Percentiles rank a stretch among this genome's conserved stretches.
Conservation (phyloP, 1,284 basidiomycete species). For the Erythrobasidium hasegawianum region DNA sequence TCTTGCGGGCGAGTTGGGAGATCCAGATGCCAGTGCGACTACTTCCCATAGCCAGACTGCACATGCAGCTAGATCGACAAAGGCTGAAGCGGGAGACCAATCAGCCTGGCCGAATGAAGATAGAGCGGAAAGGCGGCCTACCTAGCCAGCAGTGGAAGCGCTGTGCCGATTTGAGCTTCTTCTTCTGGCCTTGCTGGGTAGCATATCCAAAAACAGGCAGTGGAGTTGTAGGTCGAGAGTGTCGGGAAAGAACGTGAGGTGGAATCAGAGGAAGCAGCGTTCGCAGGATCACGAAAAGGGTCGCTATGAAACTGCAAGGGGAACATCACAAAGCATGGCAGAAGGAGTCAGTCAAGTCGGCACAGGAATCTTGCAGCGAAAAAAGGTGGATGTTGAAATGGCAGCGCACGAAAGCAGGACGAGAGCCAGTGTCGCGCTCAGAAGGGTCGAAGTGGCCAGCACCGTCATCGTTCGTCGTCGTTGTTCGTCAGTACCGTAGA, state of each 20-base stretch:
- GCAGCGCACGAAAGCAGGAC: conserved; percentile 27
- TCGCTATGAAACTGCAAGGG: conserved; percentile 27
- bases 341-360: too few relatives aligned
- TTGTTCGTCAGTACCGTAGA: background rate
- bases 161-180: conserved; percentile 27
- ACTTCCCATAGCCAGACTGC: conserved; percentile 35
- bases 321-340: background rate
- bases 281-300: conserved; percentile 33
- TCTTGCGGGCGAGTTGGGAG: conserved; percentile 19
- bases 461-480: background rate
- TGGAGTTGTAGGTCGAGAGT: conserved; percentile 18
- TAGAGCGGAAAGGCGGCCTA: background rate
- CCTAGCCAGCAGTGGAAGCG: conserved; percentile 34
- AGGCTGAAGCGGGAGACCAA: background rate
- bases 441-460: conserved; percentile 21
- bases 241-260: conserved; percentile 24
- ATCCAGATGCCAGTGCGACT: conserved; percentile 19
- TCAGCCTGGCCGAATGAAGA: background rate
- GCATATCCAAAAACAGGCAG: conserved; percentile 31
- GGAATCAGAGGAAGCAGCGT: conserved; percentile 31
- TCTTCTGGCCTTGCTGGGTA: conserved; percentile 5
- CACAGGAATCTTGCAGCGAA: background rate
- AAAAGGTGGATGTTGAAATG: background rate
- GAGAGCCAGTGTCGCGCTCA: conserved; percentile 25
- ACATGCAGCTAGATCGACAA: conserved; percentile 27